phyloP scores from a whole-genome alignment of 257 asterid species.

The Coffea canephora region DNA sequence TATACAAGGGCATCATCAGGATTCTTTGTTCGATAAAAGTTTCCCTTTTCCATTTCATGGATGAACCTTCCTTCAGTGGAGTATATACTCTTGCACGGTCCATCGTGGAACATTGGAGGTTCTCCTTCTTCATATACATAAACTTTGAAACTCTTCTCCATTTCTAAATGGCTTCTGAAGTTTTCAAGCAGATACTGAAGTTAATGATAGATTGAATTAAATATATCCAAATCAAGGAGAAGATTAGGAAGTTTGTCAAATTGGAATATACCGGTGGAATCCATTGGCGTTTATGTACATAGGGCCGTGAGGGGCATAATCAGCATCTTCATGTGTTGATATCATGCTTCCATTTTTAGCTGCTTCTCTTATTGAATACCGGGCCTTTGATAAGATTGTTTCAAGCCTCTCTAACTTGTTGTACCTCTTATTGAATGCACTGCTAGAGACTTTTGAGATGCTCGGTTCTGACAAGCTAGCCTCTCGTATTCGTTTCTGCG shows the following conservation, averaged over 20 bases:
- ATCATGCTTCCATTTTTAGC: slow-evolving; percentile 31
- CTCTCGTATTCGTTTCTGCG: slow-evolving; percentile 7
- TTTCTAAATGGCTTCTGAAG: slow-evolving; percentile 68
- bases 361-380: slow-evolving; percentile 37
- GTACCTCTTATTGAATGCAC: slow-evolving; percentile 2
- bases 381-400: slow-evolving; percentile 27
- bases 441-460: background rate
- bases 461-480: background rate
- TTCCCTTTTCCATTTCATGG: slow-evolving; percentile 61
- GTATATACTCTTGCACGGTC: slow-evolving; percentile 79
- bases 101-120: slow-evolving; percentile 70
- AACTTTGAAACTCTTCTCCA: slow-evolving; percentile 79
- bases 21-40: slow-evolving; percentile 45
- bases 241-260: background rate
- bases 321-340: slow-evolving; percentile 33
- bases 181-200: background rate
- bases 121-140: slow-evolving; percentile 86
- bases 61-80: slow-evolving; percentile 85
- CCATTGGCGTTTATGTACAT: slow-evolving; percentile 39
- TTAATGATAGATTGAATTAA: background rate
- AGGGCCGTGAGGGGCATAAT: slow-evolving; percentile 40
- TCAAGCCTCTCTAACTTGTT: slow-evolving; percentile 33
- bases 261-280: slow-evolving; percentile 34
- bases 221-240: background rate
- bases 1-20: slow-evolving; percentile 72